Base-by-base conservation (phyloP, 2,329 filamentous ascomycete genomes). In the Nemania bipapillata region DNA sequence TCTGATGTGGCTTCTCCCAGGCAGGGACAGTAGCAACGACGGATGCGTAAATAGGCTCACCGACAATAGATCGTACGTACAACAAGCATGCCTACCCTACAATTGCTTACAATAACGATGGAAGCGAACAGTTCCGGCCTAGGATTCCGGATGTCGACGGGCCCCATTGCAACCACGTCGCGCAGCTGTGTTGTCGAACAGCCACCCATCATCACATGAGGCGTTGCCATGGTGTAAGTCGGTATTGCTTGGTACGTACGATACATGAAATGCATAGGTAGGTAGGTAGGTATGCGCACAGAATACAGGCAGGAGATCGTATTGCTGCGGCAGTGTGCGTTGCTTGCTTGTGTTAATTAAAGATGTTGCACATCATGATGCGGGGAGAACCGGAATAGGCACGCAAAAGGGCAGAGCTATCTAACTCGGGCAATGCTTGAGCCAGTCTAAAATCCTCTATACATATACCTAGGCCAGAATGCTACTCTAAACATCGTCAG, bases 261-360 rank as follows among this genome's bases (percentile, higher is more conserved):
- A n/a, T n/a, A n/a, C n/a, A n/a, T n/a, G n/a, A n/a, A n/a, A n/a
- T n/a, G n/a, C n/a, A n/a, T n/a, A n/a, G n/a, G n/a, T n/a, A n/a
- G n/a, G n/a, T n/a, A n/a, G n/a, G n/a, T n/a, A n/a, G n/a, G n/a
- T n/a, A n/a, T n/a, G n/a, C n/a, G n/a, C n/a, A n/a, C n/a, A n/a
- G n/a, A n/a, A n/a, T n/a, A n/a, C n/a, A n/a, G n/a, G n/a, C n/a
- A 50, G 49, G 32, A 59, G 22, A 40, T 56, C 24, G 20, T 40
- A 37, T 65, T 64, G 47, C 37, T 53, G 30, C 47, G 32, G 50
- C 32, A 52, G 56, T 57, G 35, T 37, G 53, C 45, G 45, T 26
- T 61, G 62, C 55, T 26, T 61, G 62, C 55, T 61, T 68, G 40
- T 45, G 55, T 42, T 68, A 68, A 68, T 68, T 56, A 56, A 59